phyloP scores from a whole-genome alignment of 129 eudicot species.

The Rutidosis leptorrhynchoides region DNA sequence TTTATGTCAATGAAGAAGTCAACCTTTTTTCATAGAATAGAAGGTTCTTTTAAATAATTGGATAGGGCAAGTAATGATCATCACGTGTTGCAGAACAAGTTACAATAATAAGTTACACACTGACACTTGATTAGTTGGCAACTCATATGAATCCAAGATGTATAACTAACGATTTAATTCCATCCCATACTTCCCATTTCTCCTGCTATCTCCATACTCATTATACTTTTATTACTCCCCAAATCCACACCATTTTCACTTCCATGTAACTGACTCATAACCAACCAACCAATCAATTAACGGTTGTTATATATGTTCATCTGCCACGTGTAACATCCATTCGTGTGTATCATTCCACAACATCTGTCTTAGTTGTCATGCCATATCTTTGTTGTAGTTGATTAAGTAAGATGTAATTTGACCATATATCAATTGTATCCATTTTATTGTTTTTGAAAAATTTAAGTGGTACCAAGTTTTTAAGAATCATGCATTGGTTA shows the following conservation, averaged over 20 bases:
- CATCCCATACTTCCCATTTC: constrained; percentile 25
- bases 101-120: background rate
- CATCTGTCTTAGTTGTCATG: constrained; percentile 27
- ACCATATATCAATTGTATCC: constrained; percentile 11
- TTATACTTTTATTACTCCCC: background rate
- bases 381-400: constrained; percentile 19
- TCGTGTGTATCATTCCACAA: constrained; percentile 7
- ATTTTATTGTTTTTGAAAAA: background rate
- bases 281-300: background rate
- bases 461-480: background rate
- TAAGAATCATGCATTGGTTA: background rate
- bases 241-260: constrained; percentile 21
- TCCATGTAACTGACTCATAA: constrained; percentile 8
- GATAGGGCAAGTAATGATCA: constrained; percentile 19
- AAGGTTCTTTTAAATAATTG: constrained; percentile 7
- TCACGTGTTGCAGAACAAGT: constrained; percentile 26
- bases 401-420: background rate
- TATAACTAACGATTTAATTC: no score
- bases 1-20: no score
- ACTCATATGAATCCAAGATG: no score
- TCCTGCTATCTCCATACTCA: constrained; percentile 10
- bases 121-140: constrained; percentile 20
- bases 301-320: background rate
- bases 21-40: background rate
- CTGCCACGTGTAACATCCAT: constrained; percentile 10